These are phyloP conservation scores for Zopfia rhizophila DNA, from an alignment of 2,329 filamentous ascomycete genomes.

Conservation along the genomic window DNA sequence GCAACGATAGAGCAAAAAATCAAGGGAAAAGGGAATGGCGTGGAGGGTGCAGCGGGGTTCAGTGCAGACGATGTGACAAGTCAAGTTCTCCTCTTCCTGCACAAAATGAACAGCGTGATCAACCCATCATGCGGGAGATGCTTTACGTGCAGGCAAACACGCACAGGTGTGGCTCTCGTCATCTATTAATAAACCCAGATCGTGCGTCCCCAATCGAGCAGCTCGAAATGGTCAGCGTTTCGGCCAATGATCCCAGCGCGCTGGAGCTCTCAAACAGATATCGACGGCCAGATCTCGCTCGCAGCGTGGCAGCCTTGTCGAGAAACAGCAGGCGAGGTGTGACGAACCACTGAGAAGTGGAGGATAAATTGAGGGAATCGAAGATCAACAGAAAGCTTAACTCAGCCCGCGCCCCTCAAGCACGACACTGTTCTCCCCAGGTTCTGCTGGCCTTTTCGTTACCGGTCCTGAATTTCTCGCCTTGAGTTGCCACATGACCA, in stretches of 20 bases:
- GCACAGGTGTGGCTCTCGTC: conserved; percentile 14
- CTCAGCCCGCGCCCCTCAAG: conserved; percentile 33
- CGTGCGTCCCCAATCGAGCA: conserved; percentile 28
- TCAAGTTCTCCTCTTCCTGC: too few species aligned
- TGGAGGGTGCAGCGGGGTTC: too few species aligned
- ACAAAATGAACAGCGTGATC: too few species aligned
- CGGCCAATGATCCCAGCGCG: conserved; percentile 5
- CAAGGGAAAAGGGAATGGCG: too few species aligned
- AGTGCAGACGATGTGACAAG: neutral
- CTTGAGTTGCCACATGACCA: conserved; percentile 33
- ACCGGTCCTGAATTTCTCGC: too few species aligned
- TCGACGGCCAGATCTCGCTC: conserved; percentile 27
- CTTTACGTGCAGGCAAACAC: conserved; percentile 17
- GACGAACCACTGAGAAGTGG: conserved; percentile 36
- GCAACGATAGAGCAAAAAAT: too few species aligned
- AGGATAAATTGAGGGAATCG: conserved; percentile 29
- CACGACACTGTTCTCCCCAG: conserved; percentile 15
- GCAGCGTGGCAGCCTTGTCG: conserved; percentile 40
- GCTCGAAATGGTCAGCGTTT: conserved; percentile 13
- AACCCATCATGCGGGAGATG: conserved; percentile 27
- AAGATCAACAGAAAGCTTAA: conserved; percentile 48
- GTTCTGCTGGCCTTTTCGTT: conserved; percentile 29
- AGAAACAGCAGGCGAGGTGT: conserved; percentile 32
- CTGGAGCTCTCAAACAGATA: neutral
- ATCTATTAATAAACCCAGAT: conserved; percentile 39